These are phyloP conservation scores for Parsonsia alboflavescens DNA, from an alignment of 257 asterid species.

Conservation along the genomic window DNA sequence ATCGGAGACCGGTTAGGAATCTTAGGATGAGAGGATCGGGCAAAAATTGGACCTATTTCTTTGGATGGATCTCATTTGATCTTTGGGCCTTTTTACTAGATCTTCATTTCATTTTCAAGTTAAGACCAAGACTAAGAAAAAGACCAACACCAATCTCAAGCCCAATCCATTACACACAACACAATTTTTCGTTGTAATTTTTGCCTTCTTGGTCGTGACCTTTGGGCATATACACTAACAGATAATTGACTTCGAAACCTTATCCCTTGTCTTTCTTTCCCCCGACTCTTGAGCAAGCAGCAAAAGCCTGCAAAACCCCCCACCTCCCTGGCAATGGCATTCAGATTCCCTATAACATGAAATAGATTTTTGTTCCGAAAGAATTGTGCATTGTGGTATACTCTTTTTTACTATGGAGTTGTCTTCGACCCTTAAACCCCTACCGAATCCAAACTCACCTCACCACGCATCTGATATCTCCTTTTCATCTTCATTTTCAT, in stretches of 20 bases:
- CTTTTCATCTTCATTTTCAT: slow-evolving; percentile 62
- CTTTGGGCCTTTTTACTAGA: not conserved
- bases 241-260: slow-evolving; percentile 9
- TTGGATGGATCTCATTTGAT: too few relatives aligned
- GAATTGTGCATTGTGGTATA: not conserved
- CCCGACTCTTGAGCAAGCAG: not conserved
- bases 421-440: slow-evolving; percentile 51
- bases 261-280: not conserved
- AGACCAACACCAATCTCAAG: not conserved
- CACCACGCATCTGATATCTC: slow-evolving; percentile 46
- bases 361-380: not conserved
- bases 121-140: not conserved
- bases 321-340: not conserved
- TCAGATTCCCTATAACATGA: slow-evolving; percentile 3
- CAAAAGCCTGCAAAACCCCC: slow-evolving; percentile 15
- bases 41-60: not conserved
- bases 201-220: too few relatives aligned
- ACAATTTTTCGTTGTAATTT: too few relatives aligned
- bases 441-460: slow-evolving; percentile 21
- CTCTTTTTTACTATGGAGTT: slow-evolving; percentile 48
- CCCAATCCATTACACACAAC: not conserved
- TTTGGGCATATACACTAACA: not conserved
- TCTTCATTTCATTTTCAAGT: too few relatives aligned
- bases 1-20: too few relatives aligned
- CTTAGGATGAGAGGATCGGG: not conserved